Conservation (phyloP, 768 basidiomycete species). For the Ramaria rubella region DNA sequence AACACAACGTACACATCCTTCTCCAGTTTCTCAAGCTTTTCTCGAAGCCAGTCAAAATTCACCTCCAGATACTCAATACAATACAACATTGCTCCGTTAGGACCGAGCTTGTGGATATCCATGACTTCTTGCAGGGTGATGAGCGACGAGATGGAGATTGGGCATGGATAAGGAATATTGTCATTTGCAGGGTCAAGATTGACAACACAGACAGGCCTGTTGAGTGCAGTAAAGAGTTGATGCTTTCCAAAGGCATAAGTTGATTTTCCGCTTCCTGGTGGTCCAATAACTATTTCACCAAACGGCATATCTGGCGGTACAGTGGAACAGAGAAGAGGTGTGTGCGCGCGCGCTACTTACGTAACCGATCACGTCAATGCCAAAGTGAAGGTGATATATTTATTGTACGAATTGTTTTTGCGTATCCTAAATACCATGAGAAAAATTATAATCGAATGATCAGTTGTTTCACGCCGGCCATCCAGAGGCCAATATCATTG, state of each 20-base stretch:
- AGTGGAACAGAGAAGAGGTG: too few species aligned
- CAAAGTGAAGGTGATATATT: background rate
- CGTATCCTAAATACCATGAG: background rate
- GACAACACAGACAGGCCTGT: conserved; percentile 80
- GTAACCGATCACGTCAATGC: background rate
- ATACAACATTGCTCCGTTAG: conserved; percentile 94
- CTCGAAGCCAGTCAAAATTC: conserved; percentile 89
- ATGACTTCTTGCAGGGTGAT: conserved; percentile 87
- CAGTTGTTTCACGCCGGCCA: conserved; percentile 87
- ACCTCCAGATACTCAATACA: conserved; percentile 95
- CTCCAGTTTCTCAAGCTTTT: conserved; percentile 54
- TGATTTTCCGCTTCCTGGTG: conserved; percentile 83
- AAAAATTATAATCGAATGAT: conserved; percentile 54
- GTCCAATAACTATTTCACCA: conserved; percentile 80
- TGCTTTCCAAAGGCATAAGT: conserved; percentile 85
- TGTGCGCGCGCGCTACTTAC: background rate
- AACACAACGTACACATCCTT: conserved; percentile 84
- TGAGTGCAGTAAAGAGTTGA: conserved; percentile 81
- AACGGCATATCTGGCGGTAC: conserved; percentile 63
- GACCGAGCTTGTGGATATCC: conserved; percentile 77
- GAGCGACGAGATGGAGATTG: conserved; percentile 75
- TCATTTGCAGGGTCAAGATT: conserved; percentile 97
- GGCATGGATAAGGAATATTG: conserved; percentile 84
- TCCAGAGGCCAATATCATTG: conserved; percentile 79
- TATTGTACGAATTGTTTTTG: background rate